Evolutionary conservation across 805 yeast genomes (phyloP), one percentile per base, ranked within the genome.

Genomic region (Metschnikowia kunwiensis): DNA sequence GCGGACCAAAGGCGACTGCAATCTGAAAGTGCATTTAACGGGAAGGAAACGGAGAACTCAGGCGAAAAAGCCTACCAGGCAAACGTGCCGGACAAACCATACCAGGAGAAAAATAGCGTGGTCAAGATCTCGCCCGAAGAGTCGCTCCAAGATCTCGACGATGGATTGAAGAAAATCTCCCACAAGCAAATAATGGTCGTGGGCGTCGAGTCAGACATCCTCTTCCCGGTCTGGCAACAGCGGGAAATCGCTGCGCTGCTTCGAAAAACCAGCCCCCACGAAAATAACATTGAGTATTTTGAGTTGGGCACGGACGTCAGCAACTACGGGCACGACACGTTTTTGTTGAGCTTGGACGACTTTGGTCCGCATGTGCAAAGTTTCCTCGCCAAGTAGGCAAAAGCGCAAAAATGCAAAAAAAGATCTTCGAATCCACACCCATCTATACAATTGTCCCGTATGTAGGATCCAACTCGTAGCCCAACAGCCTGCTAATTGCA

Each of bases 211-310:
- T 82, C 93, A 1, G 97, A 89, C 57, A 84, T 85, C 26, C 69
- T 89, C 34, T 89, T 89, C 68, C 97, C 97, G 1, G 86, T 82
- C 24, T 86, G 96, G 95, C 97, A 89, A 64, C 97, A 89, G 61
- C 63, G 80, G 38, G 96, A 89, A 55, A 79, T 86, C 38, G 80
- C 78, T 19, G 74, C 77, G 11, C 75, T 78, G 24, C 68, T 89
- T 30, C 62, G 57, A 34, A 36, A 46, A 8, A 43, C 46, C 8
- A 43, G 46, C 20, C 43, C 39, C 4, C 60, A 54, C 24, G 67
- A 68, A 27, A 44, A 47, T 27, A 46, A 53, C 23, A 70, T 82
- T 31, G 63, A 66, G 39, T 86, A 87, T 55, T 70, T 78, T 37
- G 96, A 89, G 56, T 68, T 89, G 40, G 79, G 88, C 27, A 78